Evolutionary conservation across 176 grass and related monocot genomes (phyloP).

Genomic region (Eremochloa ophiuroides): DNA sequence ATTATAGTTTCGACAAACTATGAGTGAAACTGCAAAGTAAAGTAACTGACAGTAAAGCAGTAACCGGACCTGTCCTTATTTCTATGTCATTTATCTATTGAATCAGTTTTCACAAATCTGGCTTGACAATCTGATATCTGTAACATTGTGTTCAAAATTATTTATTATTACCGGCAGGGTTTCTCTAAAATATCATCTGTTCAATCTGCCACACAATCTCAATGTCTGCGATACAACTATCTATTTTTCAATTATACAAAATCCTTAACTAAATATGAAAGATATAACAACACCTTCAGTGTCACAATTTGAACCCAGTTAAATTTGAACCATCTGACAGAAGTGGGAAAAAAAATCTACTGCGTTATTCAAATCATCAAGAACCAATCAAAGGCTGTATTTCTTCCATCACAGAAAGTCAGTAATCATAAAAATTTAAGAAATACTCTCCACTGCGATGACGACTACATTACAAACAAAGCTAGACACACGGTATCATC

Average conservation of each 20-base stretch:
- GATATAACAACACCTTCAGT: not conserved
- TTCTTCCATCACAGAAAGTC: not conserved
- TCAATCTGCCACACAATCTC: not conserved
- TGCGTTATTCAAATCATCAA: not conserved
- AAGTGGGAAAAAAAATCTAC: not conserved
- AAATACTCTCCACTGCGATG: not conserved
- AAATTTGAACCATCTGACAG: not conserved
- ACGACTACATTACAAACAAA: not conserved
- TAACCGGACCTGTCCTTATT: not conserved
- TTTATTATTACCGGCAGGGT: not conserved
- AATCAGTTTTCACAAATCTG: not conserved
- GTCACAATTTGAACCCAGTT: not conserved
- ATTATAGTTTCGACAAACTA: not conserved
- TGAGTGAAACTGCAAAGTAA: not conserved
- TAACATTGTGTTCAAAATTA: not conserved
- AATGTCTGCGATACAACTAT: not conserved
- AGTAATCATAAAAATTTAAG: not conserved
- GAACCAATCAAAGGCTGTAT: not conserved
- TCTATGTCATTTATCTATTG: not conserved
- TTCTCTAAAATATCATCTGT: not conserved
- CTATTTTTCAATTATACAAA: not conserved
- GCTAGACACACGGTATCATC: not conserved
- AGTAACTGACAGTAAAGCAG: not conserved
- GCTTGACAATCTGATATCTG: not conserved
- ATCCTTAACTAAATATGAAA: not conserved